Evolutionary conservation across 139 green algal genomes (phyloP), one percentile per base, ranked within the genome.

Genomic region (Marvania coccoides): DNA sequence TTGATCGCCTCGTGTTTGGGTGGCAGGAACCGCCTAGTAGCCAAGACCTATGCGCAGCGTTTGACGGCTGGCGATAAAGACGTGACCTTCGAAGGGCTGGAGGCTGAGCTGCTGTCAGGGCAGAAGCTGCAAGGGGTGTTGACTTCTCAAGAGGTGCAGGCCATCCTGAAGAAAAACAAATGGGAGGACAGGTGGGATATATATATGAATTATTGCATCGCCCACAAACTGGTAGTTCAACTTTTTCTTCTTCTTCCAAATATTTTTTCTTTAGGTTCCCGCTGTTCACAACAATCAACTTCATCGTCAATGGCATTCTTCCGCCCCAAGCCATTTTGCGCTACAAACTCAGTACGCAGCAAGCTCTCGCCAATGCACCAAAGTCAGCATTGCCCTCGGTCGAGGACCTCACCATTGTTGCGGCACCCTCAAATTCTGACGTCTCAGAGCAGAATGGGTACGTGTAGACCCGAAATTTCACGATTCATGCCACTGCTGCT

Each of bases 61-160:
- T 24, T 28, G 46, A 5, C 55, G 58, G 38, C 48, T 4, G 77
- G 72, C 29, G 35, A 36, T 2, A n/a, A n/a, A n/a, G 70, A 73
- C 0, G 54, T 37, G 29, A 74, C 45, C 1, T 89, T 88, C 48
- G 75, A 79, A 3, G 66, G 77, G 34, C 73, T 91, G 24, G 85
- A 89, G 77, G 47, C 47, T 6, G 60, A 77, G 37, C 70, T 93
- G 71, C 77, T 93, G 36, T 71, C 72, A 26, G 87, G 87, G 1
- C 87, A 93, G 81, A 90, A 90, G 77, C 83, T 93, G 58, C 84
- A 91, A 73, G 86, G 86, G 29, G 79, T 84, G 69, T 79, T 91
- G 54, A 91, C 86, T 6, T 74, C 61, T 33, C 72, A 88, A 29
- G 86, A 93, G 72, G 83, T 93, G 58, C 75, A 89, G 62, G 78